A percentile compares a stretch with the other conserved stretches of the same genome.
Evolutionary conservation across 257 asterid species (phyloP).

Genomic region (Mentha longifolia): DNA sequence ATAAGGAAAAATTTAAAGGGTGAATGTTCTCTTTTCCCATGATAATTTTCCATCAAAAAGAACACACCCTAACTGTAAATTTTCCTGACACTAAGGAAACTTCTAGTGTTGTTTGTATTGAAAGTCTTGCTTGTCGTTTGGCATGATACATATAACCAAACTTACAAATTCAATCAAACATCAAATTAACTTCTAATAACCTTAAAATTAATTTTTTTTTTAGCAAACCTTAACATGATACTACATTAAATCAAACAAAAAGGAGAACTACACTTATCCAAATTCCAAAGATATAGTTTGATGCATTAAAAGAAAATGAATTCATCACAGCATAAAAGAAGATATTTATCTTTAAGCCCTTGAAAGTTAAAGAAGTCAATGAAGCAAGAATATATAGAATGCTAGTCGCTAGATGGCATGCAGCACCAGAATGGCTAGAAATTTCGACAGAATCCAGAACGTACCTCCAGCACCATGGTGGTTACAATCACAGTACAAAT

Average conservation of each 20-base stretch:
- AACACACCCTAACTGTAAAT: too few relatives aligned
- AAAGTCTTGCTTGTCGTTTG: too few relatives aligned
- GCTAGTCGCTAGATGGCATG: constrained; percentile 13
- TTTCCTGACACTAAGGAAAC: too few relatives aligned
- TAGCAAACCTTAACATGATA: not conserved
- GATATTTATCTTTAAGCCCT: not conserved
- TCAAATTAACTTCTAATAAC: too few relatives aligned
- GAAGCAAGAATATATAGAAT: constrained; percentile 24
- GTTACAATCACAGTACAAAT: constrained; percentile 85
- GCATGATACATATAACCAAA: not conserved
- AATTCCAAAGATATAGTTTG: constrained; percentile 10
- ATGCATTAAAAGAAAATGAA: not conserved
- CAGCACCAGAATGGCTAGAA: constrained; percentile 17
- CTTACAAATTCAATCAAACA: not conserved
- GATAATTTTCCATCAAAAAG: too few relatives aligned
- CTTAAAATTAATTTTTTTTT: too few relatives aligned
- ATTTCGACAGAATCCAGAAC: constrained; percentile 23
- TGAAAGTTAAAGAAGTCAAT: constrained; percentile 16
- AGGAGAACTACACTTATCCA: not conserved
- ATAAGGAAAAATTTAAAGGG: too few relatives aligned
- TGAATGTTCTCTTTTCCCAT: too few relatives aligned
- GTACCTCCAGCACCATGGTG: constrained; percentile 84
- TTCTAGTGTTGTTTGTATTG: too few relatives aligned
- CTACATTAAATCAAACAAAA: not conserved
- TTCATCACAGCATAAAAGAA: constrained; percentile 9